Evolutionary conservation across 306 rosid genomes (phyloP), one percentile per base, ranked within the genome.

Genomic region (Sindora glabra): DNA sequence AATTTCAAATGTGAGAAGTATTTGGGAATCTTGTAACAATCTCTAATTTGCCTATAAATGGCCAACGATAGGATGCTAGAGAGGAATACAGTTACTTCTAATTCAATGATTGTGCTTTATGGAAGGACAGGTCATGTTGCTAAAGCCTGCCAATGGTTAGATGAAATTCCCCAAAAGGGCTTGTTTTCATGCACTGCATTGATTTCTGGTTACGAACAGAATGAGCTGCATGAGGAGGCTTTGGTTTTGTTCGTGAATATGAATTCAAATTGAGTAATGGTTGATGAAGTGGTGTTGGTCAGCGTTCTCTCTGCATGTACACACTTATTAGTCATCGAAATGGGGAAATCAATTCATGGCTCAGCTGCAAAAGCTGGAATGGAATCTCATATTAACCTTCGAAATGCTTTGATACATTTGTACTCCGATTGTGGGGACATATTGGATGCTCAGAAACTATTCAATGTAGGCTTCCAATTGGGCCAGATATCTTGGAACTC

Each of bases 401-500:
- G 53, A 16, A 80, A 80, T 66, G 73, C 81, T 5, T 59, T 75
- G 36, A 68, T 80, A 41, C 76, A 75, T 62, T 16, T 75, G 76
- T 80, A 72, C 48, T 72, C 74, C n/a, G n/a, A n/a, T n/a, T n/a
- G n/a, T 8, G 75, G 81, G 18, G 78, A 79, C 29, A 56, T 75
- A 57, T 24, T 45, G 48, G 46, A 67, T 58, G 81, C 78, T 0
- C 44, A 63, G 27, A 45, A 41, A 40, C 45, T 79, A 56, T 79
- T 79, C 60, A 62, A 53, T 62, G 51, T 48, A 27, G 75, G 81
- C 49, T 54, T 13, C 38, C 60, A 25, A 14, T 61, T 75, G 57
- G 77, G 75, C 64, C 78, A 71, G 62, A 68, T 79, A 57, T 67
- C 85, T 25, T 79, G 85, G 85, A 79, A 79, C 73, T 75, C 85